Percentiles rank a stretch among this genome's conserved stretches.
These are phyloP conservation scores for Colletotrichum melonis DNA, from an alignment of 2,329 filamentous ascomycete species.

Conservation along the genomic window DNA sequence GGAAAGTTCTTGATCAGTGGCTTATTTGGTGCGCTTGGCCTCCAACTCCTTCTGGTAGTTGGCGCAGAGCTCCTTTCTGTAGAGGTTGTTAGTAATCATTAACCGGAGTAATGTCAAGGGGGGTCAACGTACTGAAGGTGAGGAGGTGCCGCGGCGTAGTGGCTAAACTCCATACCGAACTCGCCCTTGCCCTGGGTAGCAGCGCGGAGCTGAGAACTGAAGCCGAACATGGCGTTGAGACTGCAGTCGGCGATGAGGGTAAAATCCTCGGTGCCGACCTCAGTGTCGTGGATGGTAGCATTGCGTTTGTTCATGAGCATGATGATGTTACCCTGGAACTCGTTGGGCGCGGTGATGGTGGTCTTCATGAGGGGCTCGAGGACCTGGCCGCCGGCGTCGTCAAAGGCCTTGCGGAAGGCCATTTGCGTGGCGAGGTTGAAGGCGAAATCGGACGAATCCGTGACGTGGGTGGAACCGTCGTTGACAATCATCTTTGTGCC, in stretches of 20 bases:
- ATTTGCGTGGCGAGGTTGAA: constrained; percentile 96
- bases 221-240: constrained; percentile 98
- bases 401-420: constrained; percentile 95
- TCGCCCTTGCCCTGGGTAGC: constrained; percentile 98
- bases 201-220: constrained; percentile 89
- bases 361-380: constrained; percentile 99
- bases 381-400: constrained; percentile 81
- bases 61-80: constrained; percentile 68
- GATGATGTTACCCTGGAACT: constrained; percentile 97
- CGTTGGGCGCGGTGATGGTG: constrained; percentile 92
- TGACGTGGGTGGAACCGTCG: constrained; percentile 96
- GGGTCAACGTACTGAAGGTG: constrained; percentile 81
- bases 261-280: constrained; percentile 94
- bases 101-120: constrained; percentile 13
- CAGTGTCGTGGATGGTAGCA: constrained; percentile 93
- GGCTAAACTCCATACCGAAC: constrained; percentile 98
- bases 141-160: constrained; percentile 87
- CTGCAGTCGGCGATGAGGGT: constrained; percentile 92
- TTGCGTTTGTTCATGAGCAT: constrained; percentile 97
- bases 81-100: constrained; percentile 40
- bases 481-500: constrained; percentile 92
- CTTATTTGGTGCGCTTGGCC: constrained; percentile 65
- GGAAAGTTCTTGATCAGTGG: background rate
- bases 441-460: constrained; percentile 95
- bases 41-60: constrained; percentile 70